Percentiles rank a stretch among this genome's conserved stretches.
These are phyloP conservation scores for Lathyrus oleraceus DNA, from an alignment of 306 rosid genomes.

Conservation along the genomic window DNA sequence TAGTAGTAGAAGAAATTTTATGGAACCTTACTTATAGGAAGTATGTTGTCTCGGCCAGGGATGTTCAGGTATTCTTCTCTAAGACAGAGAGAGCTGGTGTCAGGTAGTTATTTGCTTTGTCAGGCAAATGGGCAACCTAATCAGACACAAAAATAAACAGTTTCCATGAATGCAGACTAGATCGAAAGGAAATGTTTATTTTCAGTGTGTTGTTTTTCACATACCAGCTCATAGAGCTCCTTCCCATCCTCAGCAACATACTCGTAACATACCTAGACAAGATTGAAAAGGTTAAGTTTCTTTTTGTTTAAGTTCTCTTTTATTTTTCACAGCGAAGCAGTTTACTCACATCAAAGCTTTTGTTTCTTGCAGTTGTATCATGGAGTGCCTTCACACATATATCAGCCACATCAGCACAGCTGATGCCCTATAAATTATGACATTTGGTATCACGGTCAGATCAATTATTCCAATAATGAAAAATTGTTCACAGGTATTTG, in stretches of 20 bases:
- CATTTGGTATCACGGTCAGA: conserved; percentile 10
- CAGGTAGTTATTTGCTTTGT: conserved; percentile 96
- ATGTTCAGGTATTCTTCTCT: conserved; percentile 85
- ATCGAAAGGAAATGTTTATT: not conserved
- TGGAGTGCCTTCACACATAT: conserved; percentile 97
- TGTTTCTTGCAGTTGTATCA: conserved; percentile 93
- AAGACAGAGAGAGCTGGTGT: conserved; percentile 88
- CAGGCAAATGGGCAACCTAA: conserved; percentile 98
- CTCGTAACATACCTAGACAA: conserved; percentile 85
- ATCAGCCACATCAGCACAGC: conserved; percentile 99
- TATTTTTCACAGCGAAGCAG: conserved; percentile 21
- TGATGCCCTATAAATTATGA: conserved; percentile 65
- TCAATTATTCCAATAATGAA: conserved; percentile 17
- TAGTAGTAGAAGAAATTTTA: conserved; percentile 16
- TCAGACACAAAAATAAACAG: conserved; percentile 27
- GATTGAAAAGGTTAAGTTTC: conserved; percentile 31
- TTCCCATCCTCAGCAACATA: conserved; percentile 83
- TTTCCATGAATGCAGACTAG: conserved; percentile 25
- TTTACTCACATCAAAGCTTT: conserved; percentile 90
- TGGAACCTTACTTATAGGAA: conserved; percentile 4
- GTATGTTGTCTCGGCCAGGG: conserved; percentile 17
- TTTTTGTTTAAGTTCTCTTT: conserved; percentile 12
- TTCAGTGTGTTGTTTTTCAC: conserved; percentile 31
- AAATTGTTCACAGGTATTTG: not conserved
- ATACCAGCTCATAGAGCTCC: conserved; percentile 96